Percentiles rank a stretch among this genome's conserved stretches.
phyloP scores from a whole-genome alignment of 2,329 filamentous ascomycete species.

The Corynespora cassiicola region DNA sequence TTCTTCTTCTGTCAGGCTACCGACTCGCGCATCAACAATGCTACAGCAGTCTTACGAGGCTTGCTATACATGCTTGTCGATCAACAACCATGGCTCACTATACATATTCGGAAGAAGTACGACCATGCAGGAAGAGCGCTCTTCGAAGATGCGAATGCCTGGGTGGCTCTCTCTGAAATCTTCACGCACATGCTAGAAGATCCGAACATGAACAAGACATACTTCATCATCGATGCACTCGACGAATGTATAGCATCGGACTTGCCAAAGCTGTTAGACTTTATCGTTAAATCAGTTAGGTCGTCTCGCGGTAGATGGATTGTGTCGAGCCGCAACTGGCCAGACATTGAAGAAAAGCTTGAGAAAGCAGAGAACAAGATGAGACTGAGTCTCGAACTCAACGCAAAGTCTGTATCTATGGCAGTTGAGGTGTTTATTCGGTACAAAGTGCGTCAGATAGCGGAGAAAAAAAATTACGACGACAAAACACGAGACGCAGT shows the following conservation, averaged over 20 bases:
- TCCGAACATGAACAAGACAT: constrained; percentile 6
- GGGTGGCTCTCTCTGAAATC: constrained; percentile 43
- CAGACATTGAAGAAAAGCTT: constrained; percentile 43
- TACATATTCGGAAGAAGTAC: constrained; percentile 44
- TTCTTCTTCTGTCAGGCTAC: constrained; percentile 54
- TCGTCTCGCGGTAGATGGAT: constrained; percentile 20
- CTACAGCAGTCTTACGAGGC: constrained; percentile 47
- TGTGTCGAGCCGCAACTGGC: constrained; percentile 22
- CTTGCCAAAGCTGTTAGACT: constrained; percentile 6
- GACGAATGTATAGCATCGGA: constrained; percentile 1
- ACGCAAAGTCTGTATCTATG: constrained; percentile 35
- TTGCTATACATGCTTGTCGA: constrained; percentile 49
- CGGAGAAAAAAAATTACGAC: constrained; percentile 36
- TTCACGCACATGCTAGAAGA: constrained; percentile 50
- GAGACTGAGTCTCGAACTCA: constrained; percentile 44
- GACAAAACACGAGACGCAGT: constrained; percentile 38
- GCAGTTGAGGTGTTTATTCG: constrained; percentile 49
- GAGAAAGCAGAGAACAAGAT: constrained; percentile 19
- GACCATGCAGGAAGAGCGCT: constrained; percentile 47
- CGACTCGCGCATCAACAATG: constrained; percentile 20
- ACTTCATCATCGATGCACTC: constrained; percentile 7
- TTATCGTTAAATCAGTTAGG: constrained; percentile 8
- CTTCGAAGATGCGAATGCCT: constrained; percentile 52
- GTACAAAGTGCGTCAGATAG: constrained; percentile 40
- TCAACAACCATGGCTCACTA: constrained; percentile 40